Percentiles rank a stretch among this genome's conserved stretches.
These are phyloP conservation scores for Uronychia binucleata DNA, from an alignment of 73 alveolate species.

Conservation along the genomic window DNA sequence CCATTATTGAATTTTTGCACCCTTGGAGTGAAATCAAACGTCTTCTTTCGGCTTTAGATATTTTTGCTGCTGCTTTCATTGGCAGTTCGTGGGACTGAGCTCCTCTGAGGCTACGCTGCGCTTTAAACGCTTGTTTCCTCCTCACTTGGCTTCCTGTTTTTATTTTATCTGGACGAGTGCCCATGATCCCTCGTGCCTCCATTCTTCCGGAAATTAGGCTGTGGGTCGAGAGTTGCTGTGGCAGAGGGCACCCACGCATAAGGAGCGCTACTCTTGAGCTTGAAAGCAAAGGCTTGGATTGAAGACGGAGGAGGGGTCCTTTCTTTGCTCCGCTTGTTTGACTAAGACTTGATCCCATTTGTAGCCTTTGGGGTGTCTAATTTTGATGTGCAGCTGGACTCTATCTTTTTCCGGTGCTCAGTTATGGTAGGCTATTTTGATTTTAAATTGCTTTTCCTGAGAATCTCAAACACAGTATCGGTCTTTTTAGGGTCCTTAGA, in stretches of 20 bases:
- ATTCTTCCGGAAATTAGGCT: neutral
- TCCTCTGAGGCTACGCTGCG: too few species aligned
- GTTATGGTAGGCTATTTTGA: too few species aligned
- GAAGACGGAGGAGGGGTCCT: neutral
- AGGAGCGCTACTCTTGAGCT: neutral
- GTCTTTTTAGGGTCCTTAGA: neutral
- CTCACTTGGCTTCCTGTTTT: too few species aligned
- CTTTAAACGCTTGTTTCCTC: too few species aligned
- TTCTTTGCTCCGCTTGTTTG: too few species aligned
- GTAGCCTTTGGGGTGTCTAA: too few species aligned
- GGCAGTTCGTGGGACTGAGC: too few species aligned
- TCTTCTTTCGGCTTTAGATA: neutral
- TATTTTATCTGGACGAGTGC: too few species aligned
- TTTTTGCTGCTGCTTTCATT: neutral
- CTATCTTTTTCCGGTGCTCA: too few species aligned
- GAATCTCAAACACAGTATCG: neutral
- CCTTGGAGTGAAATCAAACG: neutral
- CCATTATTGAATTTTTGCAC: too few species aligned
- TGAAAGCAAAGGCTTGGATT: neutral
- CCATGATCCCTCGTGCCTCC: neutral
- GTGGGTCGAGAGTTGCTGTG: conserved; percentile 1
- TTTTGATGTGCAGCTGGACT: too few species aligned
- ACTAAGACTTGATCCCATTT: too few species aligned
- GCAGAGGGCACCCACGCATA: neutral
- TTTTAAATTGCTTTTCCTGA: neutral